Base-by-base conservation (phyloP, 2,329 filamentous ascomycete species). In the Ophiognomonia clavigignenti-juglandacearum region DNA sequence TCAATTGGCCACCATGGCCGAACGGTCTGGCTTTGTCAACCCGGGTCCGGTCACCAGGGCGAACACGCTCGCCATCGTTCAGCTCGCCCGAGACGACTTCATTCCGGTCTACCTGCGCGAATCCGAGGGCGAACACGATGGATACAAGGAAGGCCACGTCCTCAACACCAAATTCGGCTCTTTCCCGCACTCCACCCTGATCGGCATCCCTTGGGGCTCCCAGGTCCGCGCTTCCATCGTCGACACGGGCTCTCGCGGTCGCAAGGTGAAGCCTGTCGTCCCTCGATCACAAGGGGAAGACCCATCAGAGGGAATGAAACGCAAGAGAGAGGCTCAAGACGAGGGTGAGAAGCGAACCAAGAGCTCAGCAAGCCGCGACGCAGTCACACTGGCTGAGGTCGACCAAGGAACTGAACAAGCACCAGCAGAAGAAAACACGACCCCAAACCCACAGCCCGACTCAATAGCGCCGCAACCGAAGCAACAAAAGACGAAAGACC, bases 151-250 rank as follows among this genome's bases (percentile, higher is more conserved):
- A 61, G 86, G 86, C 29, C 83, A 83, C 39, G 85, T 89, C 3
- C 81, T 91, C 45, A 97, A 96, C 68, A 98, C 92, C 2, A 83
- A 91, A 37, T 98, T 96, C 60, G 93, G 93, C 40, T 96, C 91
- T 0, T 92, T 90, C 51, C 87, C 88, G 0, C 88, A 92, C 62
- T 85, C 79, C 10, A 91, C 87, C 0, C 68, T 92, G 38, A 77
- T 96, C 46, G 75, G 81, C 5, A 73, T 90, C 45, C 86, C 88
- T 35, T 97, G 92, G 92, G 93, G 93, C 23, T 89, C 87, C 6
- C 93, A 97, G 63, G 83, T 97, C 19, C 78, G 88, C 39, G 93
- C 93, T 7, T 96, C 90, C 2, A 81, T 85, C 26, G 90, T 96
- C 47, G 88, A 96, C 60, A 96, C 91, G 0, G 90, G 91, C 11